Evolutionary conservation across 1,284 basidiomycete genomes (phyloP), one percentile per base, ranked within the genome.

Genomic region (Cutaneotrichosporon cavernicola): DNA sequence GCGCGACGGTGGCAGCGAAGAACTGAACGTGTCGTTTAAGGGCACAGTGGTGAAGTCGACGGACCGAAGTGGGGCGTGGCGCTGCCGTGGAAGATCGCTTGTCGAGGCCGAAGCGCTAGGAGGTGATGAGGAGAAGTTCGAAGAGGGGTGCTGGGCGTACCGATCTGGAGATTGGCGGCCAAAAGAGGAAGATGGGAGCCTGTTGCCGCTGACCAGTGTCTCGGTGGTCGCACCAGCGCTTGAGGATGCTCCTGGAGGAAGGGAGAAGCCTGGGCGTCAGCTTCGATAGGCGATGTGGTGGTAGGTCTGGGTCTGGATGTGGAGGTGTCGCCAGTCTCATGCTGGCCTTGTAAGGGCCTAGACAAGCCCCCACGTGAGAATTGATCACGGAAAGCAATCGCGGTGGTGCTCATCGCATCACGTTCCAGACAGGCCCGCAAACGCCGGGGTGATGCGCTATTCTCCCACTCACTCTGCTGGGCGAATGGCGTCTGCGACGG

Each of bases 1-100:
- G 22, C 55, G 55, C 38, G 55, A 40, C 5, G 55, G 55, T 5
- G 38, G 22, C 22, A 30, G 55, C 7, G 55, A 56, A 2, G 18
- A 21, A 38, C 55, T 56, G 38, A 56, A 56, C 13, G 55, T 56
- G 38, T 69, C 65, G 53, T 62, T 62, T 21, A 62, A 47, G 43
- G 60, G 60, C 7, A 62, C 60, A 21, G 53, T 62, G 38, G 60
- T 62, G 55, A 56, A 62, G 51, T 53, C 59, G 31, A 32, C 31
- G 7, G 51, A 32, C 26, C 31, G 21, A 18, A 53, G 8, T 3
- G 51, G 51, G 16, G 51, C 26, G 8, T n/a, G 51, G 51, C 30
- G 51, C 14, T 30, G 30, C 30, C 16, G 26, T 1, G 49, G 30
- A 9, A 51, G 21, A 22, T 26, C 21, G 16, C 4, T 5, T 5